Percentiles rank a stretch among this genome's conserved stretches.
These are phyloP conservation scores for Salvia sclarea DNA, from an alignment of 305 asterid genomes.

Conservation along the genomic window DNA sequence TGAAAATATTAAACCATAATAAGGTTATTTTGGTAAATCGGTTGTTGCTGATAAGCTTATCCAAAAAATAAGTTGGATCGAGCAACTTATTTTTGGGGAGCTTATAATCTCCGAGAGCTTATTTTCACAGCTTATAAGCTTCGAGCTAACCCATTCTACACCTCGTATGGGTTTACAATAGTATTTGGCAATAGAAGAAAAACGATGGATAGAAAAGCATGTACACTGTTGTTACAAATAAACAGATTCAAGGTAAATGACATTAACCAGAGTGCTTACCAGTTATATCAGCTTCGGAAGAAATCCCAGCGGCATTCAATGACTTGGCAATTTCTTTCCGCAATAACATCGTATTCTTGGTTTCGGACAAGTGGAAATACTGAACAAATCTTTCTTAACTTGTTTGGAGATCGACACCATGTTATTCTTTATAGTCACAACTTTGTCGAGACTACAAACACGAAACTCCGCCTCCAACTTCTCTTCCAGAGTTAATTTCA, in stretches of 20 bases:
- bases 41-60: too few relatives aligned
- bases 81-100: too few relatives aligned
- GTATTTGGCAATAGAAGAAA: too few relatives aligned
- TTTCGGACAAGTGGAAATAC: conserved; percentile 90
- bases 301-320: conserved; percentile 67
- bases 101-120: too few relatives aligned
- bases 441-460: conserved; percentile 79
- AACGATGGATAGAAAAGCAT: too few relatives aligned
- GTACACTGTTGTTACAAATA: not conserved
- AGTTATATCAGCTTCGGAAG: conserved; percentile 80
- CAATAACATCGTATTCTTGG: conserved; percentile 74
- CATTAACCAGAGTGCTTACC: conserved; percentile 48
- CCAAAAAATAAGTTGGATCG: too few relatives aligned
- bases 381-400: conserved; percentile 80
- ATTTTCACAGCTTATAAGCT: too few relatives aligned
- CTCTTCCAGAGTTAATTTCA: conserved; percentile 72
- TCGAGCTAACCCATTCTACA: too few relatives aligned
- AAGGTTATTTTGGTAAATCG: too few relatives aligned
- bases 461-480: conserved; percentile 72
- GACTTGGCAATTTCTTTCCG: conserved; percentile 64
- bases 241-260: conserved; percentile 5
- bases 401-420: conserved; percentile 84
- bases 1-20: too few relatives aligned
- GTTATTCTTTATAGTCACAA: conserved; percentile 62
- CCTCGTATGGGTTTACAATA: too few relatives aligned